Evolutionary conservation across 2,329 filamentous ascomycete species (phyloP), one percentile per base, ranked within the genome.

Genomic region (Karstenula rhodostoma): DNA sequence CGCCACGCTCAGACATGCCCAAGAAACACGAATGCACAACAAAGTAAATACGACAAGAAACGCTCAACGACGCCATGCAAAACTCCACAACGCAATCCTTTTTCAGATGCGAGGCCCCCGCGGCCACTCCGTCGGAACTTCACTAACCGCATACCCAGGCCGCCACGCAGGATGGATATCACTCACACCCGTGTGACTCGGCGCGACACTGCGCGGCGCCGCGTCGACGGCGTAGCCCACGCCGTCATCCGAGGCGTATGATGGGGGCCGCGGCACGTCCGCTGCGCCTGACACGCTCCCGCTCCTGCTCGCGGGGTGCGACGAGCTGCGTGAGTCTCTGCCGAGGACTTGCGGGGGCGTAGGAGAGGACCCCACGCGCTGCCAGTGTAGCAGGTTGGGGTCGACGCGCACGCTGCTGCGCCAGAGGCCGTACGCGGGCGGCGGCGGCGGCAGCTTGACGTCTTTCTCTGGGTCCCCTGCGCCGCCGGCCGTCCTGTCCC

Each of bases 391-490:
- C 15, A 92, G 83, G 71, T 94, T 87, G 1, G 93, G 93, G 70
- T 96, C 90, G 33, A 93, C 90, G 50, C 91, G 85, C 0, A 95
- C 91, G 71, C 90, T 94, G 76, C 89, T 89, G 55, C 92, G 84
- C 91, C 92, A 96, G 0, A 93, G 80, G 0, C 93, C 93, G 73
- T 97, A 97, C 2, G 92, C 92, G 0, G 94, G 93, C 4, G 94
- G 93, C 0, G 94, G 93, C 4, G 94, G 93, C 9, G 84, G 73
- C 1, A 64, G 66, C 3, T 67, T 62, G 9, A 68, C 55, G 9
- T 64, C 59, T 19, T 73, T 57, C 33, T 76, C 71, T 13, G 71
- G 68, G 1, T 35, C 57, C 13, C 69, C 64, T 1, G 54, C 55
- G 19, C 66, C 65, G 2, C 44, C 29, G 17, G 23, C 10, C 19